These are phyloP conservation scores for Sordariomycetes sp. DNA, from an alignment of 2,329 filamentous ascomycete species.

Conservation along the genomic window DNA sequence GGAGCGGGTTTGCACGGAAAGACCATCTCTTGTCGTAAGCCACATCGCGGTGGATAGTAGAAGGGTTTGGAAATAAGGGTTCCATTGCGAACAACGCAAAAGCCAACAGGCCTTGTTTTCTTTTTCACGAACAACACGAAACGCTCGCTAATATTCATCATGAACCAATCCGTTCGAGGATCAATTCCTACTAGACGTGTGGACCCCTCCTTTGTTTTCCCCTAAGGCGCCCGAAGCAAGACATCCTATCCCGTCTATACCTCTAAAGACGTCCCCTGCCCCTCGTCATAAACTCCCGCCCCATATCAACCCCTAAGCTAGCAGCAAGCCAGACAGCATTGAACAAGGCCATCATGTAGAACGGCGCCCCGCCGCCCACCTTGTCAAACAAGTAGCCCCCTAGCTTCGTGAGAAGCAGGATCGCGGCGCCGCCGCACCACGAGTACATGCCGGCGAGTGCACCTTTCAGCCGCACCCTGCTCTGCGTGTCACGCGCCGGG, in stretches of 20 bases:
- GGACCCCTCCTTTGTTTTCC: background rate
- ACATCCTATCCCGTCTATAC: background rate
- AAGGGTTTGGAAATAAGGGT: too few relatives aligned
- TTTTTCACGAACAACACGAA: background rate
- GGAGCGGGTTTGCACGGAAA: too few relatives aligned
- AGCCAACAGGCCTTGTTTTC: too few relatives aligned
- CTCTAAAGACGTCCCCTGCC: conserved; percentile 1
- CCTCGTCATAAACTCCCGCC: conserved; percentile 18
- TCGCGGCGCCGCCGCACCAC: conserved; percentile 78
- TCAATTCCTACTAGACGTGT: background rate
- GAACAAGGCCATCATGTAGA: conserved; percentile 88
- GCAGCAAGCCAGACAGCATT: conserved; percentile 59
- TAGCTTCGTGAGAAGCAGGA: conserved; percentile 80
- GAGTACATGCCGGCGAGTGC: conserved; percentile 93
- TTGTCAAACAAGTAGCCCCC: conserved; percentile 79
- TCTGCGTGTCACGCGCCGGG: conserved; percentile 14
- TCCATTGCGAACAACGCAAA: too few relatives aligned
- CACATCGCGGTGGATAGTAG: too few relatives aligned
- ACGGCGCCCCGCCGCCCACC: conserved; percentile 63
- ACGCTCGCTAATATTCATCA: background rate
- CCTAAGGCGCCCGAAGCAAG: background rate
- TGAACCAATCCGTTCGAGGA: background rate
- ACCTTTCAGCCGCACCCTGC: conserved; percentile 61
- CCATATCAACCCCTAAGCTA: conserved; percentile 35
- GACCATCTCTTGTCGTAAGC: too few relatives aligned